Percentiles rank a stretch among this genome's conserved stretches.
phyloP scores from a whole-genome alignment of 495 filamentous ascomycete genomes.

The Aspergillus sparsus region DNA sequence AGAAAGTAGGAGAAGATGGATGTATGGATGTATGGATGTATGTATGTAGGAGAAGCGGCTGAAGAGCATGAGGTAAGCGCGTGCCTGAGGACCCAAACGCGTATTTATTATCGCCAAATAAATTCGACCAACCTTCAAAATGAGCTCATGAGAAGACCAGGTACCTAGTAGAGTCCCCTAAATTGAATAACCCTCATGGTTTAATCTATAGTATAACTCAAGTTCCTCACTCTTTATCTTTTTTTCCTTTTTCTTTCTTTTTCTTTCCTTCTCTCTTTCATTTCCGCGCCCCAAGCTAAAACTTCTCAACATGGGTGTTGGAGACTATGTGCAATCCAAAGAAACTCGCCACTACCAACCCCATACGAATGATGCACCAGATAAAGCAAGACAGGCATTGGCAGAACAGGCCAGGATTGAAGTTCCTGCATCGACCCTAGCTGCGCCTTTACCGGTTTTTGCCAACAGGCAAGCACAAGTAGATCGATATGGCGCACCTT shows the following conservation, averaged over 20 bases:
- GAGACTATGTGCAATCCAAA: slow-evolving; percentile 48
- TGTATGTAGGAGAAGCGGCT: too few relatives aligned
- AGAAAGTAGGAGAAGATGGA: too few relatives aligned
- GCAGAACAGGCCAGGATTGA: slow-evolving; percentile 43
- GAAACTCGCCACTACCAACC: slow-evolving; percentile 39
- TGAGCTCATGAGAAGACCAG: neutral
- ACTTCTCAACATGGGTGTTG: slow-evolving; percentile 41
- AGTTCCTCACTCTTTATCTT: neutral
- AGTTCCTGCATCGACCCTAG: slow-evolving; percentile 30
- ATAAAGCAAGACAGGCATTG: slow-evolving; percentile 36
- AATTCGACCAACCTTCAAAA: slow-evolving; percentile 13
- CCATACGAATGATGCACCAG: slow-evolving; percentile 27
- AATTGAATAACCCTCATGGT: too few relatives aligned
- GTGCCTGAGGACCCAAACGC: slow-evolving; percentile 26
- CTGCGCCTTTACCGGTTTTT: slow-evolving; percentile 20
- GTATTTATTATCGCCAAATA: slow-evolving; percentile 9
- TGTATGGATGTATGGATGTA: too few relatives aligned
- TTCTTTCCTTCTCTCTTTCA: neutral
- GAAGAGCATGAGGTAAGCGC: slow-evolving; percentile 22
- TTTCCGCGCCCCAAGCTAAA: slow-evolving; percentile 4
- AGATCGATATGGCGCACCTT: slow-evolving; percentile 25
- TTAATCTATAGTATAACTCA: too few relatives aligned
- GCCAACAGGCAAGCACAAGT: slow-evolving; percentile 23
- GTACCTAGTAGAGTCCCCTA: too few relatives aligned
- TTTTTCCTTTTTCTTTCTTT: neutral